phyloP scores from a whole-genome alignment of 768 basidiomycete genomes.

The Phaffia tasmanica region DNA sequence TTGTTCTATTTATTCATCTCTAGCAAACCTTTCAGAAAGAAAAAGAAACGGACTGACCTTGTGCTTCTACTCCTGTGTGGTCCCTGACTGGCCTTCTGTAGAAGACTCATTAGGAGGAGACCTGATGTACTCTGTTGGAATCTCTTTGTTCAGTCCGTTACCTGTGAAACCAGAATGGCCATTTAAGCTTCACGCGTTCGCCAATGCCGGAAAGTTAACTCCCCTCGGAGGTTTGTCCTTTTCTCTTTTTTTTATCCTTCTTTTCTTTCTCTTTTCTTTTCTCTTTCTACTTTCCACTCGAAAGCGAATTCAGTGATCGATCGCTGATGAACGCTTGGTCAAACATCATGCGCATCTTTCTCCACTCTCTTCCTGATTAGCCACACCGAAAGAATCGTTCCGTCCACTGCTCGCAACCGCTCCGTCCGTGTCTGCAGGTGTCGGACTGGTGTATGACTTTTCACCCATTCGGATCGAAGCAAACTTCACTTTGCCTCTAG shows the following conservation, averaged over 20 bases:
- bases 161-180: slow-evolving; percentile 71
- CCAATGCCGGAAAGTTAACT: slow-evolving; percentile 70
- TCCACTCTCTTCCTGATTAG: slow-evolving; percentile 9
- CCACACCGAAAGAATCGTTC: slow-evolving; percentile 39
- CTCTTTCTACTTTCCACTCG: slow-evolving; percentile 16
- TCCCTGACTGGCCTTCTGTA: slow-evolving; percentile 32
- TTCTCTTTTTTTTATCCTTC: slow-evolving; percentile 47
- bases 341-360: background rate
- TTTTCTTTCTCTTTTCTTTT: slow-evolving; percentile 22
- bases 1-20: slow-evolving; percentile 31
- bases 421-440: slow-evolving; percentile 66
- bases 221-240: slow-evolving; percentile 27
- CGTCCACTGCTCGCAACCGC: slow-evolving; percentile 36
- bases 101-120: slow-evolving; percentile 81
- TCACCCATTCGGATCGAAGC: slow-evolving; percentile 76
- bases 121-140: slow-evolving; percentile 63
- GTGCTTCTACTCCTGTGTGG: background rate
- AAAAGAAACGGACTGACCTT: slow-evolving; percentile 4
- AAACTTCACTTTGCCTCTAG: slow-evolving; percentile 74
- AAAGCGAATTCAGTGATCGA: too few species aligned
- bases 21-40: too few species aligned
- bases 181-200: slow-evolving; percentile 63
- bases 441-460: slow-evolving; percentile 72
- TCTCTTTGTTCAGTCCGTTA: slow-evolving; percentile 63
- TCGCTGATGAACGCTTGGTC: slow-evolving; percentile 35